Base-by-base conservation (phyloP, 331 rosid species). In the Malus hybrid region DNA sequence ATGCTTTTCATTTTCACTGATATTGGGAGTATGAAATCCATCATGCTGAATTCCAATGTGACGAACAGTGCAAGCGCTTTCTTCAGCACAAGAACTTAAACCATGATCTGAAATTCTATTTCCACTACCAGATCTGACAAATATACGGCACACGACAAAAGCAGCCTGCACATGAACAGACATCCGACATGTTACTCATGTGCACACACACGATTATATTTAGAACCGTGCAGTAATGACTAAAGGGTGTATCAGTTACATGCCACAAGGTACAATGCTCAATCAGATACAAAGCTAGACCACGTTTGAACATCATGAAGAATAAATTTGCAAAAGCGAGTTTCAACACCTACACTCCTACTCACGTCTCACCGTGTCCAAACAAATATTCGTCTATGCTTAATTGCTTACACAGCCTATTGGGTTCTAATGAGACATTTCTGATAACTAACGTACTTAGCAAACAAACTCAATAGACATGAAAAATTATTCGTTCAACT, bases 131-230 rank as follows among this genome's bases (percentile, higher is more conserved):
- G 88, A 72, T 73, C 78, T 86, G 16, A 30, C 24, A 68, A 88
- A 88, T 30, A 92, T 82, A n/a, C 97, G 93, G 32, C 96, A 90
- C 6, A 92, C 73, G 62, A 84, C 96, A 48, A 81, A 82, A 63
- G 89, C 77, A 48, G 82, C 88, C 97, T 92, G 88, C 82, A 77
- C 48, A 19, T 34, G 46, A 70, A 80, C 8, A 73, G 28, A 33
- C 15, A 55, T 71, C n/a, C 16, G 16, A 50, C 14, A 73, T 44
- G 46, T 73, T 44, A 61, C 20, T 42, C 61, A 3, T 62, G 64
- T 24, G 20, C 30, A 19, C n/a, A 70, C 29, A 39, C 3, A 20
- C 10, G 4, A 60, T 15, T 55, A 71, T 55, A 71, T 4, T 62
- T 62, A 62, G 18, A 22, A 58, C 76, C 7, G 11, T 1, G 36